Percentiles rank a stretch among this genome's conserved stretches.
Evolutionary conservation across 176 grass and related monocot genomes (phyloP).

Genomic region (Cenchrus purpureus): DNA sequence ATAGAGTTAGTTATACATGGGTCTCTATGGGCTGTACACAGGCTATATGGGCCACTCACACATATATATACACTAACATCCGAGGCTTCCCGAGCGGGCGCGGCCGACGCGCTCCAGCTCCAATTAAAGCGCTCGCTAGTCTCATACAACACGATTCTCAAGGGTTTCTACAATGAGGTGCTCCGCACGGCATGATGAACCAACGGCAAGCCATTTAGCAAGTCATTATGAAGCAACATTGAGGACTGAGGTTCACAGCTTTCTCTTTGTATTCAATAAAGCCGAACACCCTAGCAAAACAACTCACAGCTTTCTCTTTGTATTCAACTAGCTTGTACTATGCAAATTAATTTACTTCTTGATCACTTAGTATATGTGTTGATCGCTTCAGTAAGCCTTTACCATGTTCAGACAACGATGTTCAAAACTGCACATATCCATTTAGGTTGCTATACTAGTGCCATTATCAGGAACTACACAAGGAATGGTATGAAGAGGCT

Average conservation of each 20-base stretch:
- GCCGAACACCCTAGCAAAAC: neutral
- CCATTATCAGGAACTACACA: constrained; percentile 3
- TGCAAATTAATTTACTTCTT: neutral
- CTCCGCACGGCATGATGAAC: neutral
- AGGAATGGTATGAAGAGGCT: constrained; percentile 4
- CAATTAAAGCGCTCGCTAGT: no score
- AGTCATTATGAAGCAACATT: neutral
- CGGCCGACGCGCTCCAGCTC: no score
- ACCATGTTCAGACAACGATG: neutral
- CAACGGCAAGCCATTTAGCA: neutral
- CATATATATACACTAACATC: no score
- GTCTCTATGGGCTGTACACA: no score
- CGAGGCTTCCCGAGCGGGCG: no score
- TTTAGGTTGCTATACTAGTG: constrained; percentile 5
- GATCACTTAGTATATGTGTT: neutral
- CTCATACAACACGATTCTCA: no score
- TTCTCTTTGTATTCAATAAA: neutral
- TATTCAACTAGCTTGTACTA: neutral
- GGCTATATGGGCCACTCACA: no score
- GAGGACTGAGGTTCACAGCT: no score
- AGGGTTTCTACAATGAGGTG: neutral
- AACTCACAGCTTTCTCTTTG: neutral
- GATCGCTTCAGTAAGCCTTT: neutral
- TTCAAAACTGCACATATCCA: neutral
- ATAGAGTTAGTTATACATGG: no score